A percentile compares a stretch with the other conserved stretches of the same genome.
Conservation (phyloP, 2,329 filamentous ascomycete genomes). For the Chrysosporium keratinophilum region DNA sequence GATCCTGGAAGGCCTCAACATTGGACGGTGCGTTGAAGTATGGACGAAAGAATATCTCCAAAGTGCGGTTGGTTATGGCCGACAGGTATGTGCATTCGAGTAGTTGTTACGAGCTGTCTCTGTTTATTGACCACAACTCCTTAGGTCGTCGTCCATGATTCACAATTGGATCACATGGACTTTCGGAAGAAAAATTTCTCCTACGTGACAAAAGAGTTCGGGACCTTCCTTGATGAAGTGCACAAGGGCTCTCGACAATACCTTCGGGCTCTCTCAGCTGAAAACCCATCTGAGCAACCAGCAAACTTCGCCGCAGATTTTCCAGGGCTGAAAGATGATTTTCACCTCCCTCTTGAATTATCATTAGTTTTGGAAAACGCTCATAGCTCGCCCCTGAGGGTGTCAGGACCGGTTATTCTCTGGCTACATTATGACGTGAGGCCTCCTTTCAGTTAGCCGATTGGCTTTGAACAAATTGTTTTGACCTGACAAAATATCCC, state of each 20-base stretch:
- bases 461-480: neutral
- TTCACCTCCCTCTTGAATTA: conserved; percentile 55
- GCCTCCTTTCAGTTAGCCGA: conserved; percentile 3
- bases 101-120: neutral
- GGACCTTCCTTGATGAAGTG: conserved; percentile 53
- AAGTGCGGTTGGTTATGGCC: conserved; percentile 49
- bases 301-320: conserved; percentile 65
- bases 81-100: conserved; percentile 40
- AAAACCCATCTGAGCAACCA: conserved; percentile 57
- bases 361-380: conserved; percentile 48
- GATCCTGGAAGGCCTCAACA: conserved; percentile 53
- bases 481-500: conserved; percentile 9
- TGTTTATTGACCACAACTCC: conserved; percentile 1
- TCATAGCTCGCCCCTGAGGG: conserved; percentile 69
- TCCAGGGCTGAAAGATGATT: conserved; percentile 57
- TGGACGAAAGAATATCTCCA: conserved; percentile 64
- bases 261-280: conserved; percentile 63
- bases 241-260: conserved; percentile 56
- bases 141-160: conserved; percentile 65
- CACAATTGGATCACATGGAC: conserved; percentile 57
- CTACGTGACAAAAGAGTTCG: conserved; percentile 60
- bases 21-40: conserved; percentile 55
- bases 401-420: conserved; percentile 71
- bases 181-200: conserved; percentile 75
- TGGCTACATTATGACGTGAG: conserved; percentile 79